Conservation (phyloP, 768 basidiomycete genomes). For the Boletus speciosus region DNA sequence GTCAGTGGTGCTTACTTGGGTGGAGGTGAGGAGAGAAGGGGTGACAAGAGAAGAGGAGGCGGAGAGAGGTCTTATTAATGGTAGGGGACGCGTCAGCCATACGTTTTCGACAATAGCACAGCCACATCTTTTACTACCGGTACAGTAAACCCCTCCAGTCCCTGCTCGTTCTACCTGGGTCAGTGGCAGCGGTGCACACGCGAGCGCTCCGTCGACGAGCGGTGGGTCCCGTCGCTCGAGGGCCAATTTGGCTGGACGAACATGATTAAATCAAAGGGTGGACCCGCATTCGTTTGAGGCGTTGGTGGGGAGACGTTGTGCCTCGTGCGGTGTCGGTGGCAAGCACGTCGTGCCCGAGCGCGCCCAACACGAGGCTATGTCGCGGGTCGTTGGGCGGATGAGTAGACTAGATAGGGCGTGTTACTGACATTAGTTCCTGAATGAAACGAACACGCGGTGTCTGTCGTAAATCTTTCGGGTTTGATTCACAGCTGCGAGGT, state of each 20-base stretch:
- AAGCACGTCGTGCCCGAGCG: conserved; percentile 72
- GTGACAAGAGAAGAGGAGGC: not conserved
- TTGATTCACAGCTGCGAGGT: conserved; percentile 6
- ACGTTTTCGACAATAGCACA: conserved; percentile 9
- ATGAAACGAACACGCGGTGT: not conserved
- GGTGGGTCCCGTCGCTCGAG: conserved; percentile 76
- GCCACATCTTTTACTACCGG: conserved; percentile 12
- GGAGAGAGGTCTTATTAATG: conserved; percentile 23
- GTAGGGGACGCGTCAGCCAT: conserved; percentile 31
- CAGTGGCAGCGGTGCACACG: conserved; percentile 56
- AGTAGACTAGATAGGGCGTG: conserved; percentile 46
- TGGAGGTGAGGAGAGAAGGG: not conserved
- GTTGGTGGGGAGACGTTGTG: conserved; percentile 49
- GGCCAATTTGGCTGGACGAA: conserved; percentile 35
- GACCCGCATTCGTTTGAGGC: conserved; percentile 21
- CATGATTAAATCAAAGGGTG: conserved; percentile 68
- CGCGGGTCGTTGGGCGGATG: not conserved
- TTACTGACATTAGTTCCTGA: not conserved
- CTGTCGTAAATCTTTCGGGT: not conserved
- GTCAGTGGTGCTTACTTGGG: not conserved
- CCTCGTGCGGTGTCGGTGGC: conserved; percentile 63
- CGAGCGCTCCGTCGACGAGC: conserved; percentile 57
- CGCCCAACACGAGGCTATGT: conserved; percentile 56
- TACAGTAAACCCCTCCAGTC: conserved; percentile 44
- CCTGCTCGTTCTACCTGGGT: conserved; percentile 58